Evolutionary conservation across 208 protist species (phyloP), one percentile per base, ranked within the genome.

Genomic region (Leishmania aethiopica): DNA sequence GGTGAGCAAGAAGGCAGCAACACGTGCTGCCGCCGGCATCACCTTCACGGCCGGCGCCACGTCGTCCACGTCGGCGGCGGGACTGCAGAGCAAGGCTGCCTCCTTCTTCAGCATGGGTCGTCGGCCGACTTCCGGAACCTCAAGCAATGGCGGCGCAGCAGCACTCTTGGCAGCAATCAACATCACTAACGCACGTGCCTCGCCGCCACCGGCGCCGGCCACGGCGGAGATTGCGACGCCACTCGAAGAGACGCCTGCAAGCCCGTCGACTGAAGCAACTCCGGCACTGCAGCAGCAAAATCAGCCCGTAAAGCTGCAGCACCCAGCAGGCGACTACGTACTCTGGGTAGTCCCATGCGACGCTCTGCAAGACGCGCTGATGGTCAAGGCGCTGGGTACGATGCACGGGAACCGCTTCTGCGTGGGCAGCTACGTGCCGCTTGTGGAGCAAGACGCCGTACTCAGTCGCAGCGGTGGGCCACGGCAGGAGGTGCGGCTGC

Each of bases 401-500:
- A 78, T 93, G 2, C 80, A 88, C 11, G 90, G 87, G 59, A 86
- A 73, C 22, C 87, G 90, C 67, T 93, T 93, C 82, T 62, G 80
- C 32, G 83, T 88, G 51, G 89, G 86, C 67, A 79, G 42, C 69
- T 84, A 84, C 81, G 59, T 69, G 55, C 80, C 79, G 10, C 57
- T 81, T 28, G 62, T 82, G 37, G 77, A 79, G 19, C 70, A 82
- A 22, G 81, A 83, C 73, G 81, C 73, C n/a, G 73, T 85, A 4
- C 80, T 87, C 28, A 81, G 78, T 69, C 82, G 73, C 76, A 78
- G 75, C 82, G 77, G 60, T 66, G 53, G 35, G 37, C 40, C 76
- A 28, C 93, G 83, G 17, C 89, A 91, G 84, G 86, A 88, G 10
- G 86, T 93, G 25, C 92, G 94, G 13, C 83, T 97, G 71, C 94